A percentile compares a stretch with the other conserved stretches of the same genome.
Conservation (phyloP, 495 filamentous ascomycete species). For the Aspergillus nanangensis region DNA sequence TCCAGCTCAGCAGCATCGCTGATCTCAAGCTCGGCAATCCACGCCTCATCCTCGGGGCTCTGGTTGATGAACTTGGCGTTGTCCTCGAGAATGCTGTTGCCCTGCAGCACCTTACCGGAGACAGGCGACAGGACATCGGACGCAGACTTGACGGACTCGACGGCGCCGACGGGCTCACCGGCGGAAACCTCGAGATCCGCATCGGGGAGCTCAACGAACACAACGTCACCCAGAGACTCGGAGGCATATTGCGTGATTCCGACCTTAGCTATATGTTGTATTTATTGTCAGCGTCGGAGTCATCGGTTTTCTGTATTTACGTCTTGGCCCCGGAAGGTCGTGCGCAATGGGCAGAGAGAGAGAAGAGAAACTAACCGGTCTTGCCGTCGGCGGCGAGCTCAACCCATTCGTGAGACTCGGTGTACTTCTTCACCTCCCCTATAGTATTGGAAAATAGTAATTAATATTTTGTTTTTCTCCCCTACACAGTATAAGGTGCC, state of each 20-base stretch:
- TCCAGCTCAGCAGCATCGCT: slow-evolving; percentile 66
- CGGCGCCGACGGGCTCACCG: slow-evolving; percentile 83
- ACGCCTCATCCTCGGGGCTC: slow-evolving; percentile 78
- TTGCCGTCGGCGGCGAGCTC: slow-evolving; percentile 72
- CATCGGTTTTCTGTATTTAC: not conserved
- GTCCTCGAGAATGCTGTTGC: slow-evolving; percentile 72
- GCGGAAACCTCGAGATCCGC: slow-evolving; percentile 55
- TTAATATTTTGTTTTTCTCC: slow-evolving; percentile 26
- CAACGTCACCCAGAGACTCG: slow-evolving; percentile 86
- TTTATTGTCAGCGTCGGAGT: no score
- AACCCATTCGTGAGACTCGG: slow-evolving; percentile 97
- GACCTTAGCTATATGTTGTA: slow-evolving; percentile 54
- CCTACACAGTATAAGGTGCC: slow-evolving; percentile 4
- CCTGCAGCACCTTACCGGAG: slow-evolving; percentile 64
- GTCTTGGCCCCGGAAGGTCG: not conserved
- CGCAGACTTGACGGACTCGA: slow-evolving; percentile 97
- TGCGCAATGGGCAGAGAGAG: not conserved
- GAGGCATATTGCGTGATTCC: slow-evolving; percentile 92
- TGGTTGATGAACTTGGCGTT: slow-evolving; percentile 84
- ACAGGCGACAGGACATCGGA: slow-evolving; percentile 93
- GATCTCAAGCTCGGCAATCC: slow-evolving; percentile 86
- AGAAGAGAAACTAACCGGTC: slow-evolving; percentile 25
- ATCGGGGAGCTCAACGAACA: slow-evolving; percentile 89
- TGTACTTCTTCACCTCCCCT: slow-evolving; percentile 77
- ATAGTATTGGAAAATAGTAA: slow-evolving; percentile 11